Evolutionary conservation across 768 basidiomycete genomes (phyloP).

Genomic region (Leucocoprinus birnbaumii): DNA sequence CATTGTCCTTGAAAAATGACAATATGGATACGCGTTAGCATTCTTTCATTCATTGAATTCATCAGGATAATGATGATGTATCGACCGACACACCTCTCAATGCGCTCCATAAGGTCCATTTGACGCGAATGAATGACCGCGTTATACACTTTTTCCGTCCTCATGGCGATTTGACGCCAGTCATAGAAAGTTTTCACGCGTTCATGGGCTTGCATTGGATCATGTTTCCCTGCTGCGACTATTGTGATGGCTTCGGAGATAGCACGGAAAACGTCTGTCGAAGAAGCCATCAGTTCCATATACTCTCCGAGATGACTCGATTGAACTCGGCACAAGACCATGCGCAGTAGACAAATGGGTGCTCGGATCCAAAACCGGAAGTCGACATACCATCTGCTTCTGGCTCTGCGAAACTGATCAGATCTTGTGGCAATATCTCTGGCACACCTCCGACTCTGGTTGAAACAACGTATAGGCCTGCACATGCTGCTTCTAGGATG

Average conservation of each 20-base stretch:
- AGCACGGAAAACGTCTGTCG: constrained; percentile 78
- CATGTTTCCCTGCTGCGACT: constrained; percentile 64
- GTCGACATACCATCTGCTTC: constrained; percentile 80
- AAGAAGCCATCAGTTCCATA: background rate
- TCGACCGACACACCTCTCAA: constrained; percentile 59
- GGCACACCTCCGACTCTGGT: constrained; percentile 95
- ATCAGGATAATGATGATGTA: background rate
- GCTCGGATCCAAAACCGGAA: background rate
- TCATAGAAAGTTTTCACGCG: constrained; percentile 82
- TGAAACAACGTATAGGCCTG: constrained; percentile 90
- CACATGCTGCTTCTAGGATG: constrained; percentile 95
- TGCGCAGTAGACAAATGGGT: too few species aligned
- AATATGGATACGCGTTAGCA: constrained; percentile 2
- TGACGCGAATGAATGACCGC: constrained; percentile 58
- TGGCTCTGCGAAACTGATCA: constrained; percentile 94
- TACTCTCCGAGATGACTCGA: too few species aligned
- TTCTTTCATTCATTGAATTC: background rate
- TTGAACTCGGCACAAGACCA: too few species aligned
- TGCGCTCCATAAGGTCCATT: constrained; percentile 73
- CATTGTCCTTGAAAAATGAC: constrained; percentile 57
- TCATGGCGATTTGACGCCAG: constrained; percentile 75
- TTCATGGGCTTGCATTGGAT: constrained; percentile 73
- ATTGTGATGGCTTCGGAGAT: constrained; percentile 77
- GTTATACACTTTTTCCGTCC: constrained; percentile 84
- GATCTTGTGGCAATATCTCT: constrained; percentile 88